Base-by-base conservation (phyloP, 306 rosid species). In the Quercus aquifolioides region DNA sequence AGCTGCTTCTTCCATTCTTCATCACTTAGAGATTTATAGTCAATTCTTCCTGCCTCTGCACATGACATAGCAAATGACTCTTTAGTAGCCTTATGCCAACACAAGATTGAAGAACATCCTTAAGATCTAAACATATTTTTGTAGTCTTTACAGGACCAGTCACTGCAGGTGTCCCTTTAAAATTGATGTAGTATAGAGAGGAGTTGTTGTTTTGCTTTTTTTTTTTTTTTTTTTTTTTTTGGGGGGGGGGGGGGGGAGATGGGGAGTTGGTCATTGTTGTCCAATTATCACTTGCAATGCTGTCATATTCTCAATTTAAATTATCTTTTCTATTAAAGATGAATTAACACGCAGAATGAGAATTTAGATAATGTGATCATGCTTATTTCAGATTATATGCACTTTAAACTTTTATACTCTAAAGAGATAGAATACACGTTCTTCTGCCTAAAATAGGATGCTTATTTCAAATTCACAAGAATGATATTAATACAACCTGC, bases 1-100 rank as follows among this genome's bases (percentile, higher is more conserved):
- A 94, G 87, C 76, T 77, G 79, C 83, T 85, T 88, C 92, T 90
- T 92, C 99, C 97, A 92, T 71, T 90, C 95, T 38, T 81, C 87
- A 54, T 81, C 76, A 60, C 94, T 88, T 54, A 91, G 3, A 31
- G 94, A 87, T 71, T 87, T 94, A 67, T 85, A 87, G 79, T 90
- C 95, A 28, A 76, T 80, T 30, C 71, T 38, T 52, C 81, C 88
- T 54, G 87, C 74, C 79, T 84, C 98, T 87, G 90, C 85, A 81
- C 77, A 84, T 46, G 14, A 30, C 65, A 68, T n/a, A 65, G 12
- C 77, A 72, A 30, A 35, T 46, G 18, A 30, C 33, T 20, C 41
- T 74, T 30, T 51, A 69, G 71, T 52, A n/a, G 56, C 71, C 54
- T 33, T 18, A 73, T 14, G 26, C 21, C 52, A 78, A 13, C 55